Base-by-base conservation (phyloP, 495 filamentous ascomycete species). In the Xylaria venustula region DNA sequence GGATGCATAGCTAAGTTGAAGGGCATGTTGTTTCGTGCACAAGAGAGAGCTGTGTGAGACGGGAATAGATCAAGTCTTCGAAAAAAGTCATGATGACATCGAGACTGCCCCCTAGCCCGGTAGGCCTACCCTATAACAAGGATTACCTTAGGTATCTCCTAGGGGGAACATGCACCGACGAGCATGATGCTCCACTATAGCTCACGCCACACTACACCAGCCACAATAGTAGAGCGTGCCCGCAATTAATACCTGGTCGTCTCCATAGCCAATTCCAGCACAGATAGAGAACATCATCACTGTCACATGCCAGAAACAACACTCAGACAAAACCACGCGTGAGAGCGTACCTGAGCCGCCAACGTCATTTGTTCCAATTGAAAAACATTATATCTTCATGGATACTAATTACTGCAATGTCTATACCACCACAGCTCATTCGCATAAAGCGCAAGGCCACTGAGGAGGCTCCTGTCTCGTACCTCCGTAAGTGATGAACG, bases 401-500 rank as follows among this genome's bases (percentile, higher is more conserved):
- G 5, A 45, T 34, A 57, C 25, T 46, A 23, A 9, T 48, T 47
- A 62, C 26, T 55, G 14, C 3, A 40, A 81, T 82, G 79, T 78
- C 79, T 55, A 64, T 79, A n/a, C 81, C 82, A 9, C 82, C 82
- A 9, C 68, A 75, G 46, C 69, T 73, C 11, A 80, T 85, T 70
- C 75, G 76, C 26, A 75, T 85, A 54, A 85, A 85, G 76, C 77
- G 82, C 64, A 85, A 83, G 69, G 75, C 73, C 25, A 75, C 67
- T 11, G 81, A 83, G 26, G 82, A 83, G 15, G 66, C 67, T 6
- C 79, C 81, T 14, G 75, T 84, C 48, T 77, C 81, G 23, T 80
- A 79, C 44, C 79, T 85, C 8, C 75, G 82, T 84, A 59, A 63
- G 77, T 69, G 26, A n/a, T 48, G 30, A 34, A 34, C 11, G 30